These are phyloP conservation scores for Trapa incisa DNA, from an alignment of 345 rosid species.

Conservation along the genomic window DNA sequence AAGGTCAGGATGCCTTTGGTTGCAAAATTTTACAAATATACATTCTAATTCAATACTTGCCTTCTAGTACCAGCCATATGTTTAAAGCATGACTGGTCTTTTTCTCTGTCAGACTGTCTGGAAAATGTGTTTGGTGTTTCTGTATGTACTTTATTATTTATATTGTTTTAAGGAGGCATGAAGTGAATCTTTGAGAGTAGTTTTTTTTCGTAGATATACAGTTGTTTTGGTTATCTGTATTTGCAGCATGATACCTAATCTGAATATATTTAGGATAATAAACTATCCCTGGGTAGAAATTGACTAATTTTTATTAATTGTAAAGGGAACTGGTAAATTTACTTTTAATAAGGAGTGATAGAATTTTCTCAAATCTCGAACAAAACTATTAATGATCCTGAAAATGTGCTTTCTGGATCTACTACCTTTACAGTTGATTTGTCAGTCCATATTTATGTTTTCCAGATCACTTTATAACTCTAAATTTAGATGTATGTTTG, in stretches of 20 bases:
- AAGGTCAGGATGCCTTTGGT: background rate
- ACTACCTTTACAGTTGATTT: background rate
- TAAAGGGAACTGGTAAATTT: background rate
- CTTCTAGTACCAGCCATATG: background rate
- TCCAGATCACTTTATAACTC: background rate
- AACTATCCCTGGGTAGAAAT: background rate
- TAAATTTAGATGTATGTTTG: slow-evolving; percentile 8
- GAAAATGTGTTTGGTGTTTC: background rate
- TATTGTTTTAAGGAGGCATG: background rate
- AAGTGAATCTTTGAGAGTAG: background rate
- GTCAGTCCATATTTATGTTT: background rate
- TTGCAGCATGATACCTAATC: background rate
- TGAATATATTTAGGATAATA: background rate
- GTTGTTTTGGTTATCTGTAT: background rate
- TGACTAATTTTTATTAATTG: background rate
- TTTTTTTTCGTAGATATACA: background rate
- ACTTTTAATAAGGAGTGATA: background rate
- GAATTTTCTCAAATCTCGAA: background rate
- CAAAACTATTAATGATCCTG: background rate
- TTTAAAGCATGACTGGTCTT: background rate
- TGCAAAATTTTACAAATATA: background rate
- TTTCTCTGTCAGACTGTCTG: background rate
- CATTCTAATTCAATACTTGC: background rate
- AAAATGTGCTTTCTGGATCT: background rate
- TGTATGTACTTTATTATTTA: background rate